These are phyloP conservation scores for Turritis glabra DNA, from an alignment of 345 rosid species.

Conservation along the genomic window DNA sequence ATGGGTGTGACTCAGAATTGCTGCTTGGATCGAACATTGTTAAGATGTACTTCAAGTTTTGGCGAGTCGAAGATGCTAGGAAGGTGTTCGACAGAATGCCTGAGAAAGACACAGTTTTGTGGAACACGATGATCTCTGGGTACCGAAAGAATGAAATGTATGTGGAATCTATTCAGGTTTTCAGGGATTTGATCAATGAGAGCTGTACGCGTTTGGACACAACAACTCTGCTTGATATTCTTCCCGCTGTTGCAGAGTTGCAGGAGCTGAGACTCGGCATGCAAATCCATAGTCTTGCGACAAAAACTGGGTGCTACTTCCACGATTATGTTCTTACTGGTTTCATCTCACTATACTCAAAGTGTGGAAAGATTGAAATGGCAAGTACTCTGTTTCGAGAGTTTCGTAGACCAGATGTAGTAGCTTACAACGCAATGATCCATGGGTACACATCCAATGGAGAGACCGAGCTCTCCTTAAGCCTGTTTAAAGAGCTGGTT, in stretches of 20 bases:
- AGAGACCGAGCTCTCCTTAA: constrained; percentile 49
- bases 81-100: constrained; percentile 69
- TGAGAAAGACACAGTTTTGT: constrained; percentile 62
- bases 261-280: constrained; percentile 58
- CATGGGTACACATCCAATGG: constrained; percentile 65
- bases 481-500: constrained; percentile 54
- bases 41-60: constrained; percentile 55
- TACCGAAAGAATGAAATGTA: constrained; percentile 49
- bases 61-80: constrained; percentile 38
- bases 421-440: constrained; percentile 80
- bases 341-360: constrained; percentile 61
- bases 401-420: constrained; percentile 58
- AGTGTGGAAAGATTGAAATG: constrained; percentile 51
- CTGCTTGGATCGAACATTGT: constrained; percentile 63
- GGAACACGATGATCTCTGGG: constrained; percentile 69
- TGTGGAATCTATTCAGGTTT: constrained; percentile 51
- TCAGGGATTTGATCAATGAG: constrained; percentile 49
- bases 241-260: constrained; percentile 77
- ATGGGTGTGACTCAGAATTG: constrained; percentile 60
- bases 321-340: constrained; percentile 64
- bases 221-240: constrained; percentile 55
- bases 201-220: constrained; percentile 46
- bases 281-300: constrained; percentile 61
- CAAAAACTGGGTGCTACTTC: constrained; percentile 52
- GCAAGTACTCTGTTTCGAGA: constrained; percentile 51